Evolutionary conservation across 805 yeast species (phyloP), one percentile per base, ranked within the genome.

Genomic region (Metschnikowia noctiluminum): DNA sequence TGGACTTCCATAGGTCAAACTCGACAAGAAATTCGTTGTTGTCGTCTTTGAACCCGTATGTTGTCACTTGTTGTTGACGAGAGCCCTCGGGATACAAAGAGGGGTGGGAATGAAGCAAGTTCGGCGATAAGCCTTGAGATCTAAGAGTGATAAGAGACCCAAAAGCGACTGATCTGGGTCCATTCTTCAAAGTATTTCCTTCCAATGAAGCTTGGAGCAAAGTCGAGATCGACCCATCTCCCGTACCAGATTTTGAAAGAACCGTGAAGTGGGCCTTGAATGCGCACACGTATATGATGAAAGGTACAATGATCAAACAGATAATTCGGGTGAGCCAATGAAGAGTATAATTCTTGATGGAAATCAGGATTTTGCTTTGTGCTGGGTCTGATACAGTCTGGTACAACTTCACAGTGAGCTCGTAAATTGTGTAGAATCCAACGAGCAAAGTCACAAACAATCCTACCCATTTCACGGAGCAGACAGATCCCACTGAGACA

Each of bases 1-100:
- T 37, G 1, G 66, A 64, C 35, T 73, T 70, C 7, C 69, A 77
- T 64, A 87, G 75, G 28, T 74, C 77, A 60, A 58, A 58, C 42
- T 58, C 61, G 14, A 58, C 27, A 26, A 51, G 21, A 35, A 58
- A 58, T 38, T 54, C 56, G 40, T 58, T 58, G 49, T 58, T 58
- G 3, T 46, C 47, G 46, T 58, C 98, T 63, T 89, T 89, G 67
- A 83, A 89, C 15, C 91, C 88, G 65, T 94, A 94, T 7, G 94
- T 88, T 28, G 99, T 94, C 43, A 94, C 77, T 68, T 94, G 99
- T 66, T 91, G 97, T 69, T 94, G 98, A 53, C 79, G 78, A 2
- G 97, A 88, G 3, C 98, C 98, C 55, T 82, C 89, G 13, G 99
- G 99, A 64, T 84, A 94, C 11, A 77, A 66, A 63, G 87, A 96